phyloP scores from a whole-genome alignment of 1,284 basidiomycete genomes.

The Testicularia cyperi region DNA sequence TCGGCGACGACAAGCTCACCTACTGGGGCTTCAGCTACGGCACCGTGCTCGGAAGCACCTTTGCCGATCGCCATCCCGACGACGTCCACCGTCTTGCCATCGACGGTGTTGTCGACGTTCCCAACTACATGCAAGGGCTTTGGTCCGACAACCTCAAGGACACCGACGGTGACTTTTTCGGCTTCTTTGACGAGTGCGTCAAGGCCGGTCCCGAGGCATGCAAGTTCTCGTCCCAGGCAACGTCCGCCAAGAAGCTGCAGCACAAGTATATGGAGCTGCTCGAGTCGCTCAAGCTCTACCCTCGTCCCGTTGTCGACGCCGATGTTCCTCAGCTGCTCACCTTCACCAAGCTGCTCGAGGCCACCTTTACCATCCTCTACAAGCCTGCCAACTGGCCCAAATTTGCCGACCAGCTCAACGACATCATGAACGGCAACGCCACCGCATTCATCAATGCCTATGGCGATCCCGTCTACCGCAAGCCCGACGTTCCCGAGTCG shows the following conservation, averaged over 20 bases:
- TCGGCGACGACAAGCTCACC: constrained; percentile 32
- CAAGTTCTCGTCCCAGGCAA: constrained; percentile 15
- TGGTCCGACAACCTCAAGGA: constrained; percentile 28
- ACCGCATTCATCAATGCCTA: constrained; percentile 26
- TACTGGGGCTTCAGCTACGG: constrained; percentile 48
- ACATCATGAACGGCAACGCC: constrained; percentile 31
- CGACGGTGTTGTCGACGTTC: constrained; percentile 45
- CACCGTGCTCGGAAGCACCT: constrained; percentile 40
- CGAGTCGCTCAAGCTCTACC: constrained; percentile 29
- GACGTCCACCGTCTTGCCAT: constrained; percentile 36
- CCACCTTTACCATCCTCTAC: constrained; percentile 27
- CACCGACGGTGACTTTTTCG: constrained; percentile 24
- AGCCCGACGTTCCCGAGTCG: constrained; percentile 14
- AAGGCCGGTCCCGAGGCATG: constrained; percentile 30
- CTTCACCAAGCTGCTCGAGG: constrained; percentile 24
- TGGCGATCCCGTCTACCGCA: constrained; percentile 20
- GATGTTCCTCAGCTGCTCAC: constrained; percentile 36
- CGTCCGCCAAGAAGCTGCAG: constrained; percentile 14
- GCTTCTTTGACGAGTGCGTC: constrained; percentile 35
- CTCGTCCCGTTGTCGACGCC: constrained; percentile 24
- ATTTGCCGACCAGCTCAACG: constrained; percentile 27
- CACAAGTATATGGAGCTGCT: constrained; percentile 24
- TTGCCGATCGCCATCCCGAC: constrained; percentile 41
- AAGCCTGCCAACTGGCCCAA: constrained; percentile 29
- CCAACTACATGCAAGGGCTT: constrained; percentile 27